These are phyloP conservation scores for Phytophthora rubi DNA, from an alignment of 352 stramenopile genomes.

Conservation along the genomic window DNA sequence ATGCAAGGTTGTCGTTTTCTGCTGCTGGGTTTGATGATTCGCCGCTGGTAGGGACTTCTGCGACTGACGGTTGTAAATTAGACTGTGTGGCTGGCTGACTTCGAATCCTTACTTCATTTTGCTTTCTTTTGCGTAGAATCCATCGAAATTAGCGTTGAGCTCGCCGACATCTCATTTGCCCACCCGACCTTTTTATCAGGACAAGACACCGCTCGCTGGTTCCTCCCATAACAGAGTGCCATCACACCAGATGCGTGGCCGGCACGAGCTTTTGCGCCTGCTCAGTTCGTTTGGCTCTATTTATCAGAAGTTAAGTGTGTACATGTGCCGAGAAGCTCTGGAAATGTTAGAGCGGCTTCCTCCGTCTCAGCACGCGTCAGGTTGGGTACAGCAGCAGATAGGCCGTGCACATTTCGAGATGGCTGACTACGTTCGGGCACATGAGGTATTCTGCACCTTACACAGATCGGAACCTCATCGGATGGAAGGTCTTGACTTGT, in stretches of 20 bases:
- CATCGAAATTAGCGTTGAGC: constrained; percentile 24
- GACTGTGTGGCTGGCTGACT: constrained; percentile 15
- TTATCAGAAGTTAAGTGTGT: constrained; percentile 75
- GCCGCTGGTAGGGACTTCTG: constrained; percentile 43
- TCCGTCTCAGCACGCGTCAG: constrained; percentile 86
- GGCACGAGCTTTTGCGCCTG: constrained; percentile 57
- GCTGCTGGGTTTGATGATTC: constrained; percentile 59
- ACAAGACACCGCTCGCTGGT: constrained; percentile 23
- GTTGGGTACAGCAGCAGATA: constrained; percentile 95
- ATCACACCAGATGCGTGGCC: constrained; percentile 19
- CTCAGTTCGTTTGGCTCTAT: constrained; percentile 78
- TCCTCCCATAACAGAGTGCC: constrained; percentile 13
- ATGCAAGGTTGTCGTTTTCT: constrained; percentile 70
- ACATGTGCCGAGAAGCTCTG: constrained; percentile 88
- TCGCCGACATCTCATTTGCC: constrained; percentile 28
- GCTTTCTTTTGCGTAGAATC: constrained; percentile 21
- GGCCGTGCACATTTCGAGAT: constrained; percentile 96
- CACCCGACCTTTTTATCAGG: constrained; percentile 24
- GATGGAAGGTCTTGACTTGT: constrained; percentile 94
- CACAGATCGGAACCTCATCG: constrained; percentile 91
- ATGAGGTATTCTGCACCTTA: constrained; percentile 91
- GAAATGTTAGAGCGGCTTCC: constrained; percentile 89
- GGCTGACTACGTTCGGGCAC: constrained; percentile 93
- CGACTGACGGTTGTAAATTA: background rate
- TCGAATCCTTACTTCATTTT: constrained; percentile 2